Evolutionary conservation across 1,139 yeast genomes (phyloP).

Genomic region (Sugiyamaella grinbergsii): DNA sequence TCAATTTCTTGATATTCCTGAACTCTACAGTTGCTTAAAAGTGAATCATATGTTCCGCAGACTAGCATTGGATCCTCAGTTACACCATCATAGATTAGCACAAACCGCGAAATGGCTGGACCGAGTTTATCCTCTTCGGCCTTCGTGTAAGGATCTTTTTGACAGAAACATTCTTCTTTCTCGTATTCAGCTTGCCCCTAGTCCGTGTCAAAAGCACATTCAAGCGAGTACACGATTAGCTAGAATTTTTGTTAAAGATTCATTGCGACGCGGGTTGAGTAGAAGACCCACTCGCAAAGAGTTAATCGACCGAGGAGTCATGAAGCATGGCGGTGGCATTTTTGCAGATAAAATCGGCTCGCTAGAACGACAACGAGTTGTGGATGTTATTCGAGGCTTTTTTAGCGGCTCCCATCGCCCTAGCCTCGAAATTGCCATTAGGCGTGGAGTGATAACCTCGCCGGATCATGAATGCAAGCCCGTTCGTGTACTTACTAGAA

Average conservation of each 20-base stretch:
- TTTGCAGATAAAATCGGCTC: slow-evolving; percentile 30
- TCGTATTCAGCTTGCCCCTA: slow-evolving; percentile 35
- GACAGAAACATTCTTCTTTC: slow-evolving; percentile 35
- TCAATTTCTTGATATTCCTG: slow-evolving; percentile 36
- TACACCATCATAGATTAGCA: slow-evolving; percentile 30
- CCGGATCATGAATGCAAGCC: slow-evolving; percentile 25
- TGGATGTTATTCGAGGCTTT: slow-evolving; percentile 31
- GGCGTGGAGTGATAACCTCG: slow-evolving; percentile 26
- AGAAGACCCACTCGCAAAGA: slow-evolving; percentile 33
- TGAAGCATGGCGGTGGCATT: slow-evolving; percentile 29
- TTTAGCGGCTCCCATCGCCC: slow-evolving; percentile 32
- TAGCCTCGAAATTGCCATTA: slow-evolving; percentile 31
- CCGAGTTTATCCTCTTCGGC: slow-evolving; percentile 29
- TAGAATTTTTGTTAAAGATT: slow-evolving; percentile 33
- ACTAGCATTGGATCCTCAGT: slow-evolving; percentile 34
- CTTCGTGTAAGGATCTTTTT: slow-evolving; percentile 33
- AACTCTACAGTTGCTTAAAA: slow-evolving; percentile 30
- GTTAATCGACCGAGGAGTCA: slow-evolving; percentile 32
- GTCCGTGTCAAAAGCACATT: slow-evolving; percentile 31
- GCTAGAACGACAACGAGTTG: slow-evolving; percentile 33
- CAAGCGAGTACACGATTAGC: slow-evolving; percentile 32
- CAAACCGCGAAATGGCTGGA: slow-evolving; percentile 32
- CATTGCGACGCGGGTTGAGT: slow-evolving; percentile 32
- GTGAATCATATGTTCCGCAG: slow-evolving; percentile 30
- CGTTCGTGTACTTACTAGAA: slow-evolving; percentile 33